phyloP scores from a whole-genome alignment of 1,139 yeast genomes.

The Hansenula sp. region DNA sequence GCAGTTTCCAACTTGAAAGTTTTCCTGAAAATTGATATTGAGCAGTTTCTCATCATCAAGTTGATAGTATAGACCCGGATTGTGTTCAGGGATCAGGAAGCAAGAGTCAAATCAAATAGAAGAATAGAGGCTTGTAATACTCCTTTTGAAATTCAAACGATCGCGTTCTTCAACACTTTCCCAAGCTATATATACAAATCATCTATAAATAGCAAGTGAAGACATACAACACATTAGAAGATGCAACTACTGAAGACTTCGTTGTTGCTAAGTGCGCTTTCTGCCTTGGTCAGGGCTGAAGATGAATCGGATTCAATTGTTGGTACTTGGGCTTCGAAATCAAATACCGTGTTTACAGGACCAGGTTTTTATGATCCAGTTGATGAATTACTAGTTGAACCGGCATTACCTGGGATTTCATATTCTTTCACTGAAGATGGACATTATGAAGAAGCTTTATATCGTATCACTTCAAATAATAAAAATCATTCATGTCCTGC shows the following conservation, averaged over 20 bases:
- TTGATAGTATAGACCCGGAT: too few relatives aligned
- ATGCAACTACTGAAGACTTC: slow-evolving; percentile 3
- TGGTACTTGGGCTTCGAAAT: slow-evolving; percentile 97
- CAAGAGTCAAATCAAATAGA: too few relatives aligned
- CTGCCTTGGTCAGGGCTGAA: slow-evolving; percentile 7
- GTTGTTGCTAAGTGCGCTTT: neutral
- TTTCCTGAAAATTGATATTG: neutral
- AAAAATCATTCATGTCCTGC: slow-evolving; percentile 74
- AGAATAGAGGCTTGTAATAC: too few relatives aligned
- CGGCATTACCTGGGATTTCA: slow-evolving; percentile 90
- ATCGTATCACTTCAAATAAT: slow-evolving; percentile 72
- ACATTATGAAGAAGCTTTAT: slow-evolving; percentile 82
- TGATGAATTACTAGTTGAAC: slow-evolving; percentile 90
- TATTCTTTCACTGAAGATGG: slow-evolving; percentile 94
- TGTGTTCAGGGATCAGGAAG: too few relatives aligned
- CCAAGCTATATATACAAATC: too few relatives aligned
- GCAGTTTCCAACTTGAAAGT: too few relatives aligned
- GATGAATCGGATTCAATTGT: slow-evolving; percentile 32
- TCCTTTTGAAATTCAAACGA: too few relatives aligned
- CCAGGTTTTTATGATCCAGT: slow-evolving; percentile 96
- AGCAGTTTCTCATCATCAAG: too few relatives aligned
- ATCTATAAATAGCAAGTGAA: too few relatives aligned
- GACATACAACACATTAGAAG: too few relatives aligned
- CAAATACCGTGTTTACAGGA: slow-evolving; percentile 93
- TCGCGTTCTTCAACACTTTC: too few relatives aligned